These are phyloP conservation scores for Wickerhamiella kazuoi DNA, from an alignment of 805 yeast genomes.

Conservation along the genomic window DNA sequence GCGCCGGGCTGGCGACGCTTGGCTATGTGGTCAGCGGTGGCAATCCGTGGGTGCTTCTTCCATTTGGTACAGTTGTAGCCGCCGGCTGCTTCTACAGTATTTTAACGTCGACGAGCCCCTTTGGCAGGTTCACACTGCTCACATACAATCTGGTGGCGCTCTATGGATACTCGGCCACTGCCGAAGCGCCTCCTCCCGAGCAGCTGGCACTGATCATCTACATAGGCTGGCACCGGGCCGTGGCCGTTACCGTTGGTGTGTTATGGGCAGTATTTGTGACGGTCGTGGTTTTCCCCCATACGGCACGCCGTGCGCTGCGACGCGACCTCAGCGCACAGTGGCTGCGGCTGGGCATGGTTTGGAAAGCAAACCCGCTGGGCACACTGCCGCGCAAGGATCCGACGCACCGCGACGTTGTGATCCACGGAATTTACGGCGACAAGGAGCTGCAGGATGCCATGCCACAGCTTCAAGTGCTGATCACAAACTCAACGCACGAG, in stretches of 20 bases:
- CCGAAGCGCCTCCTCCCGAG: slow-evolving; percentile 32
- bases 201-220: slow-evolving; percentile 58
- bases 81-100: slow-evolving; percentile 35
- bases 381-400: slow-evolving; percentile 7
- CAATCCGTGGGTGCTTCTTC: slow-evolving; percentile 35
- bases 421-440: slow-evolving; percentile 18
- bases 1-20: slow-evolving; percentile 43
- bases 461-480: slow-evolving; percentile 38
- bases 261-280: slow-evolving; percentile 63
- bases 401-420: slow-evolving; percentile 1
- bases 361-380: slow-evolving; percentile 58
- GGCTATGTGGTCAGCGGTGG: slow-evolving; percentile 45
- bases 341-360: slow-evolving; percentile 63
- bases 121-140: slow-evolving; percentile 41
- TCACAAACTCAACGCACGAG: slow-evolving; percentile 61
- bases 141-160: slow-evolving; percentile 66
- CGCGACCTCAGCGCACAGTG: slow-evolving; percentile 50
- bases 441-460: slow-evolving; percentile 35
- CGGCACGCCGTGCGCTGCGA: slow-evolving; percentile 54
- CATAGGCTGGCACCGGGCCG: slow-evolving; percentile 62
- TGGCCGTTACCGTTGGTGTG: slow-evolving; percentile 56
- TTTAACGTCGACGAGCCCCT: slow-evolving; percentile 23
- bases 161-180: slow-evolving; percentile 52
- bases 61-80: slow-evolving; percentile 27
- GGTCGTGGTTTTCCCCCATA: slow-evolving; percentile 47